Conservation (phyloP, 1,284 basidiomycete species). For the Somion occarium region DNA sequence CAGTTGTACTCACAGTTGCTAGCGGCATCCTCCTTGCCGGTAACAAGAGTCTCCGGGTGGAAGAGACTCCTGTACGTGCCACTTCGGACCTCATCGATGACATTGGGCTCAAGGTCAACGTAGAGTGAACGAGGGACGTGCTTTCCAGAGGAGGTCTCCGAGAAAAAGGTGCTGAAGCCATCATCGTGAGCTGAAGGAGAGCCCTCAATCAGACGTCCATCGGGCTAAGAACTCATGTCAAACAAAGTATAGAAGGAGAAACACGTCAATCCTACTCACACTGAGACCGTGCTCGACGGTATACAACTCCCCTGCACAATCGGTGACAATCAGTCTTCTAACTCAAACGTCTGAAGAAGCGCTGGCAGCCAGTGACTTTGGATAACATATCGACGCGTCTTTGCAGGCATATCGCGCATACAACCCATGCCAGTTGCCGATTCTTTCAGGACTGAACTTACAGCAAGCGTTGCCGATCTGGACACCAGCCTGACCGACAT, state of each 20-base stretch:
- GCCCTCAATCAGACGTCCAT: constrained; percentile 81
- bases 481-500: constrained; percentile 94
- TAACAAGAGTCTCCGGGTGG: constrained; percentile 98
- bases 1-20: constrained; percentile 81
- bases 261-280: constrained; percentile 45
- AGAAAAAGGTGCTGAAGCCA: constrained; percentile 98
- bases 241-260: constrained; percentile 9
- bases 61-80: constrained; percentile 96
- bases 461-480: constrained; percentile 97
- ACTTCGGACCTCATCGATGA: constrained; percentile 95
- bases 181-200: constrained; percentile 74
- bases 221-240: constrained; percentile 55
- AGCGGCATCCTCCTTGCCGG: constrained; percentile 98
- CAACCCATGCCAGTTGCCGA: constrained; percentile 6
- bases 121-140: constrained; percentile 98
- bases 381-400: constrained; percentile 26
- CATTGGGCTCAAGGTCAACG: constrained; percentile 95
- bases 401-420: neutral
- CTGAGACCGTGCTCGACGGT: constrained; percentile 97
- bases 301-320: constrained; percentile 67
- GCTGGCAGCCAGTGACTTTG: constrained; percentile 4
- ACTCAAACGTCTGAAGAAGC: neutral
- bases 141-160: constrained; percentile 90
- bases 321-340: constrained; percentile 29
- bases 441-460: constrained; percentile 39